Percentiles rank a stretch among this genome's conserved stretches.
phyloP scores from a whole-genome alignment of 108 stramenopile genomes.

The Nitzschia inconspicua region DNA sequence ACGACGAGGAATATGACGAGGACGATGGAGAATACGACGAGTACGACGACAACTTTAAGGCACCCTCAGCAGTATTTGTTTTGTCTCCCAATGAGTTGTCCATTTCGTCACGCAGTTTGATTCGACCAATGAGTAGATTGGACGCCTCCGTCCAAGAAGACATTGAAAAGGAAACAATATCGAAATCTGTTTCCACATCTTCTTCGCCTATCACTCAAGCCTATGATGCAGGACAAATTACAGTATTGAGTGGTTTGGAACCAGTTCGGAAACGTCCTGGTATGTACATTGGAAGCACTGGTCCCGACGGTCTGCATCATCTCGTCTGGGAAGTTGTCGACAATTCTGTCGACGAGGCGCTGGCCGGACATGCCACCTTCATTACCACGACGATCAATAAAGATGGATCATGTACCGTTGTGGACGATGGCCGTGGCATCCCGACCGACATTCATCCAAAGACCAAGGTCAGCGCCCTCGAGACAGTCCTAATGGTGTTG shows the following conservation, averaged over 20 bases:
- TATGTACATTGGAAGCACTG: conserved; percentile 95
- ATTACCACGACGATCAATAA: conserved; percentile 64
- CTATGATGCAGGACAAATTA: conserved; percentile 93
- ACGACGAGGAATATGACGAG: conserved; percentile 18
- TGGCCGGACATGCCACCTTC: conserved; percentile 87
- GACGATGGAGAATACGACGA: neutral
- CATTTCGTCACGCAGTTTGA: neutral
- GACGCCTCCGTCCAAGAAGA: too few species aligned
- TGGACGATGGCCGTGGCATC: conserved; percentile 93
- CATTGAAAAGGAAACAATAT: too few species aligned
- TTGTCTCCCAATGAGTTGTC: too few species aligned
- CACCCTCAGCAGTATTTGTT: too few species aligned
- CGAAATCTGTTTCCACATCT: too few species aligned
- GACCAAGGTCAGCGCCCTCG: conserved; percentile 77
- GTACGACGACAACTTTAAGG: conserved; percentile 7
- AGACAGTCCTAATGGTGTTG: conserved; percentile 92
- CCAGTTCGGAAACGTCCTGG: conserved; percentile 95
- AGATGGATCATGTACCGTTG: conserved; percentile 75
- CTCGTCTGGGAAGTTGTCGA: conserved; percentile 95
- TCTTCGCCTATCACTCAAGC: neutral
- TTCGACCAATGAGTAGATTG: neutral
- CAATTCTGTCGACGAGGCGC: conserved; percentile 93
- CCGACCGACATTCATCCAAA: conserved; percentile 86
- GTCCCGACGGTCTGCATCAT: conserved; percentile 93
- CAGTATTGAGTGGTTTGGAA: conserved; percentile 92